Conservation (phyloP, 306 rosid genomes). For the Malus asiatica region DNA sequence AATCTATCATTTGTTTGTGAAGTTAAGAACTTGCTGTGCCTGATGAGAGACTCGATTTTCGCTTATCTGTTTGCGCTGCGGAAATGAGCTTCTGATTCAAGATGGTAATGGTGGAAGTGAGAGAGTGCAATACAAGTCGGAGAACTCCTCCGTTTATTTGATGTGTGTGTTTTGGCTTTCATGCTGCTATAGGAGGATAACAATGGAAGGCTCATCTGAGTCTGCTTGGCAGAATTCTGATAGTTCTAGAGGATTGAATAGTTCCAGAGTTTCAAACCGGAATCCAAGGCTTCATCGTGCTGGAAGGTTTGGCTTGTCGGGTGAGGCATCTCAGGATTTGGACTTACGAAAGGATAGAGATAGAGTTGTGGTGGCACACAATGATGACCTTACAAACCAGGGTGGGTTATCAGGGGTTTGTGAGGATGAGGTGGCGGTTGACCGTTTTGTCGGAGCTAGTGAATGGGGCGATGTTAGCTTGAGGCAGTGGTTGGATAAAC, state of each 20-base stretch:
- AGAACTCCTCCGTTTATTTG: constrained; percentile 32
- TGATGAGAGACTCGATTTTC: constrained; percentile 13
- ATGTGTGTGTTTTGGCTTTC: constrained; percentile 37
- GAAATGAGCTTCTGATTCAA: constrained; percentile 37
- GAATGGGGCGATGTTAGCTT: constrained; percentile 84
- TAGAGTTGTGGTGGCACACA: constrained; percentile 37
- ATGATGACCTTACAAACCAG: constrained; percentile 28
- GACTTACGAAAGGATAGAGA: constrained; percentile 40
- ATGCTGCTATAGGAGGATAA: constrained; percentile 54
- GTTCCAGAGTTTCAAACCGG: constrained; percentile 53
- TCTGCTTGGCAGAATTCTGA: constrained; percentile 53
- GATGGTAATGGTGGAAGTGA: constrained; percentile 37
- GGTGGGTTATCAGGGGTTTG: constrained; percentile 61
- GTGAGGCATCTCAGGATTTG: constrained; percentile 43
- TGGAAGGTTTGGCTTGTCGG: constrained; percentile 32
- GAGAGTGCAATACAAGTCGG: constrained; percentile 31
- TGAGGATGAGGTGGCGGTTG: constrained; percentile 46
- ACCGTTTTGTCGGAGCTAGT: constrained; percentile 41
- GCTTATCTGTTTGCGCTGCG: not conserved
- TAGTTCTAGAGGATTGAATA: constrained; percentile 54
- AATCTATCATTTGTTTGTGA: constrained; percentile 15
- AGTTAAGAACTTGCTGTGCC: constrained; percentile 24
- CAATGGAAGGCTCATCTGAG: constrained; percentile 77
- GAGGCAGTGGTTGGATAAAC: constrained; percentile 94
- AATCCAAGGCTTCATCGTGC: constrained; percentile 36